Evolutionary conservation across 2,329 filamentous ascomycete species (phyloP).

Genomic region (Phialophora expanda): DNA sequence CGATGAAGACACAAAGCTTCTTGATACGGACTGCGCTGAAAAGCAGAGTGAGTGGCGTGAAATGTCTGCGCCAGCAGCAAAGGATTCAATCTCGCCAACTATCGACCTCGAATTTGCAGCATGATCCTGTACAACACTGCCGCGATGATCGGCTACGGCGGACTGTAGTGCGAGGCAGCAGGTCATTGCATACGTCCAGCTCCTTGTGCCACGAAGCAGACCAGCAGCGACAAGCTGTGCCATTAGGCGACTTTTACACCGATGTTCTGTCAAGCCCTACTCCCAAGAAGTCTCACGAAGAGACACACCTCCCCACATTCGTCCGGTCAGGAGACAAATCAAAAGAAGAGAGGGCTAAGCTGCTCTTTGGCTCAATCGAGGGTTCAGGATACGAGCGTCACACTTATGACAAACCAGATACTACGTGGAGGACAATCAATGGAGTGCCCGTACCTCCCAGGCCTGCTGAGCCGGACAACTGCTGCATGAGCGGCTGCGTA

Average conservation of each 20-base stretch:
- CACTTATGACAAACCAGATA: conserved; percentile 50
- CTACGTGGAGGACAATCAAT: conserved; percentile 66
- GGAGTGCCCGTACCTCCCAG: conserved; percentile 82
- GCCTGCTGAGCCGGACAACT: conserved; percentile 92
- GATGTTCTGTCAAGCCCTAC: conserved; percentile 47
- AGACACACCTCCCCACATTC: conserved; percentile 33
- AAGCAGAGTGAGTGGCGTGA: conserved; percentile 21
- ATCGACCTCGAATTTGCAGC: conserved; percentile 5
- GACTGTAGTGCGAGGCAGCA: neutral
- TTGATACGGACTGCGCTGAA: conserved; percentile 1
- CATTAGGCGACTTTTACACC: conserved; percentile 52
- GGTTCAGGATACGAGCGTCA: conserved; percentile 73
- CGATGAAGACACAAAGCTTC: conserved; percentile 8
- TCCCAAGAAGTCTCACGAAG: conserved; percentile 29
- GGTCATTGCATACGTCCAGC: conserved; percentile 12
- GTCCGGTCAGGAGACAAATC: conserved; percentile 37
- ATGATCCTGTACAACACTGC: neutral
- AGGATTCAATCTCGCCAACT: neutral
- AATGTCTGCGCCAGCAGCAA: conserved; percentile 23
- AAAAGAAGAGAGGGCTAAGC: conserved; percentile 59
- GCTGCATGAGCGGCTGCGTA: conserved; percentile 98
- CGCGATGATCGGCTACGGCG: neutral
- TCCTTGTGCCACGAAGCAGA: conserved; percentile 10
- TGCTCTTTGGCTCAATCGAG: conserved; percentile 82
- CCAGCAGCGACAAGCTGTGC: conserved; percentile 46